These are phyloP conservation scores for Nepenthes alata DNA, from an alignment of 179 eudicot species.

Conservation along the genomic window DNA sequence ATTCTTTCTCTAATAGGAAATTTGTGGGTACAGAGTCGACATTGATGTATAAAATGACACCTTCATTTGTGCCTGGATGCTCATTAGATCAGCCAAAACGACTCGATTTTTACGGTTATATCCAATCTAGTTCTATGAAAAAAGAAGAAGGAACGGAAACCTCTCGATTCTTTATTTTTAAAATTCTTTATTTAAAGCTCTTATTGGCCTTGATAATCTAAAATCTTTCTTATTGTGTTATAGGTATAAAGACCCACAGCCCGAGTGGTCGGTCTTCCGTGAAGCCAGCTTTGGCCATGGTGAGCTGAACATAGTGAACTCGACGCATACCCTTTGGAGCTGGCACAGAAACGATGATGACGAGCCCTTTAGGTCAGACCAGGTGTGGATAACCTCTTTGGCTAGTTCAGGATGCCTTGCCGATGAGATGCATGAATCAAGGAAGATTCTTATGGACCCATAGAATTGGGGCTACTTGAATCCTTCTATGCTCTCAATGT, in stretches of 20 bases:
- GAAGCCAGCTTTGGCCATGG: slow-evolving; percentile 99
- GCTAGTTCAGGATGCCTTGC: slow-evolving; percentile 51
- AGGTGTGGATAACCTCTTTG: slow-evolving; percentile 70
- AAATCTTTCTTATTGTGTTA: slow-evolving; percentile 7
- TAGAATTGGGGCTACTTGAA: slow-evolving; percentile 4
- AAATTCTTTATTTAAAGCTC: too few species aligned
- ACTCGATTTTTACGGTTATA: too few species aligned
- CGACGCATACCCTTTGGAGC: slow-evolving; percentile 82
- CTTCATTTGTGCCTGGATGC: too few species aligned
- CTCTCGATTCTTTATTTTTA: too few species aligned
- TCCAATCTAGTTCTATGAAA: too few species aligned
- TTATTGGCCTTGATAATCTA: not conserved
- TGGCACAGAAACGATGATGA: slow-evolving; percentile 98
- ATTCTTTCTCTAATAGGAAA: too few species aligned
- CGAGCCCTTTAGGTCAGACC: slow-evolving; percentile 69
- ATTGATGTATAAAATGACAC: too few species aligned
- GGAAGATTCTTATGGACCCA: slow-evolving; percentile 41
- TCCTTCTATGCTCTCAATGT: too few species aligned
- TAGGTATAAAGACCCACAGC: slow-evolving; percentile 67
- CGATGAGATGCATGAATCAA: slow-evolving; percentile 25
- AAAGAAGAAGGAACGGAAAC: too few species aligned
- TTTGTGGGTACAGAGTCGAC: too few species aligned
- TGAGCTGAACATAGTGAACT: slow-evolving; percentile 65
- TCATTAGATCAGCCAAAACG: too few species aligned
- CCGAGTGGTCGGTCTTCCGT: slow-evolving; percentile 89